A percentile compares a stretch with the other conserved stretches of the same genome.
phyloP scores from a whole-genome alignment of 2,329 filamentous ascomycete genomes.

The Ambrosiella cleistominuta region DNA sequence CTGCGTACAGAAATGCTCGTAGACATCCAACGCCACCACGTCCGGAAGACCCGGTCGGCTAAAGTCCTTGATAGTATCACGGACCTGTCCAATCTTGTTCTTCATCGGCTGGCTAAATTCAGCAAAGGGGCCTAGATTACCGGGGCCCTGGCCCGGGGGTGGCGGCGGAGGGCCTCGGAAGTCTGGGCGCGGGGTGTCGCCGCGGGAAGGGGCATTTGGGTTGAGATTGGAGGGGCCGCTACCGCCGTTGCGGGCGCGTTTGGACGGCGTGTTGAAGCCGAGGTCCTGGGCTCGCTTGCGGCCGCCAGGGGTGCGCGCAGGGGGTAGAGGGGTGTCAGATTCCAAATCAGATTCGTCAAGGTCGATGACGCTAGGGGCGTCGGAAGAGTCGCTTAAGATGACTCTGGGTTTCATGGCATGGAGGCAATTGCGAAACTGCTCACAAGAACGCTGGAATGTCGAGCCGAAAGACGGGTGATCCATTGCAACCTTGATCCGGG shows the following conservation, averaged over 20 bases:
- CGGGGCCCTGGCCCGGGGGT: not conserved
- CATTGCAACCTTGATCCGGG: conserved; percentile 34
- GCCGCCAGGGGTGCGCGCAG: conserved; percentile 12
- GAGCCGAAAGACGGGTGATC: conserved; percentile 30
- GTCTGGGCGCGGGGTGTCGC: not conserved
- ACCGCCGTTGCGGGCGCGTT: conserved; percentile 18
- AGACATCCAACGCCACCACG: conserved; percentile 40
- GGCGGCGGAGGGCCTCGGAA: not conserved
- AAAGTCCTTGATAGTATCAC: conserved; percentile 34
- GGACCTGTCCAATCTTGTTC: conserved; percentile 33
- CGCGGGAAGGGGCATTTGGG: not conserved
- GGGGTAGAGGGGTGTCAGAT: conserved; percentile 14
- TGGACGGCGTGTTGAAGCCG: conserved; percentile 20
- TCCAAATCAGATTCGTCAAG: conserved; percentile 26
- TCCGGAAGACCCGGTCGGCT: conserved; percentile 40
- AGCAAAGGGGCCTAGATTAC: conserved; percentile 20
- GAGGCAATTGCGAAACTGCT: conserved; percentile 32
- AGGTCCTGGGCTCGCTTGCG: conserved; percentile 14
- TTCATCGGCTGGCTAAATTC: conserved; percentile 18
- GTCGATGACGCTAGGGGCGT: conserved; percentile 21
- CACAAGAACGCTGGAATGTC: conserved; percentile 29
- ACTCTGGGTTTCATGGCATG: conserved; percentile 30
- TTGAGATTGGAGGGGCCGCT: conserved; percentile 2
- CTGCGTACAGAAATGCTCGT: conserved; percentile 38
- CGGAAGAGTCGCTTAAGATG: conserved; percentile 23